Evolutionary conservation across 306 rosid genomes (phyloP).

Genomic region (Vigna angularis): DNA sequence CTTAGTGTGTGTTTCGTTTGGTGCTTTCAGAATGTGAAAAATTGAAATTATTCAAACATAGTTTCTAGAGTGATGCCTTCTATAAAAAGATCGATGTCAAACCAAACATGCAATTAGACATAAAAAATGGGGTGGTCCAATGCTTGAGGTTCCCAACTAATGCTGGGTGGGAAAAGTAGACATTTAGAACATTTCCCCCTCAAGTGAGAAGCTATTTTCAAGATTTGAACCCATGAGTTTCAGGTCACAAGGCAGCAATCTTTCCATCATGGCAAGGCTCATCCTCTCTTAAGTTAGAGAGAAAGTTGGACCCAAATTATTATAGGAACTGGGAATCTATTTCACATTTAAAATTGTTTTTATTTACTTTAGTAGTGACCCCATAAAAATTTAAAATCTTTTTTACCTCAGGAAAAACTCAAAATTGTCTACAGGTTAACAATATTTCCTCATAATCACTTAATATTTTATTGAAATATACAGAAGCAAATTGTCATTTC

Average conservation of each 20-base stretch:
- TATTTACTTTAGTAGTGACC: neutral
- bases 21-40: too few species aligned
- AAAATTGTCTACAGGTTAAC: neutral
- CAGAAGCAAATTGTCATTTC: conserved; percentile 9
- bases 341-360: neutral
- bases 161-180: neutral
- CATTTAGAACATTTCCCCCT: too few species aligned
- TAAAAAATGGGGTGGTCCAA: too few species aligned
- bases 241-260: neutral
- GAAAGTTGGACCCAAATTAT: conserved; percentile 3
- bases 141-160: neutral
- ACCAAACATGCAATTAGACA: too few species aligned
- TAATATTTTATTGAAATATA: conserved; percentile 2
- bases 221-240: neutral
- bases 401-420: neutral
- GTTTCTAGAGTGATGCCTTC: too few species aligned
- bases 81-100: too few species aligned
- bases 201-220: neutral
- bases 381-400: neutral
- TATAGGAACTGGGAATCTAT: conserved; percentile 18
- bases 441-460: neutral
- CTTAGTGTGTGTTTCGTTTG: too few species aligned
- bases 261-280: neutral
- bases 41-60: too few species aligned
- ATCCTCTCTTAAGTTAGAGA: neutral